Conservation (phyloP, 23 red algal species). For the Porphyridium purpureum region DNA sequence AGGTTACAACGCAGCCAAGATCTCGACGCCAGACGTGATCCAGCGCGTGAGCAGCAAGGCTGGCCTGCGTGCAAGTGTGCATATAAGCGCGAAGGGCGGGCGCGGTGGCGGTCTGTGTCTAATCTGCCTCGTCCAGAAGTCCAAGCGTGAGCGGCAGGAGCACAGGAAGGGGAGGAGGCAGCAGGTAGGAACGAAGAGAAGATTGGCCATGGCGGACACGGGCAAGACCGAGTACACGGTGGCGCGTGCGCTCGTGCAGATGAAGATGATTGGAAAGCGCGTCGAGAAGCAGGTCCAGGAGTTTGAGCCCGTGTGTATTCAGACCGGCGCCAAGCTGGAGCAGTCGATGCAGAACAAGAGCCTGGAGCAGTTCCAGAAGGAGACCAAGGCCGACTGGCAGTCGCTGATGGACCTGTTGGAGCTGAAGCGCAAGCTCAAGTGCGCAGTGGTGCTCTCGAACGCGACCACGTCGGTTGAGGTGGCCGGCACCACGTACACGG, state of each 20-base stretch:
- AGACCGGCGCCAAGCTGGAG: background rate
- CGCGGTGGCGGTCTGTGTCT: no score
- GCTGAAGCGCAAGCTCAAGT: conserved; percentile 17
- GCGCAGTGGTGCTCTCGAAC: conserved; percentile 17
- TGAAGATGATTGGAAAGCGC: conserved; percentile 18
- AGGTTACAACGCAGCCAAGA: no score
- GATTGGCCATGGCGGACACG: no score
- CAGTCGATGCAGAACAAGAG: conserved; percentile 8
- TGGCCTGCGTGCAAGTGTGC: no score
- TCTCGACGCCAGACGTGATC: no score
- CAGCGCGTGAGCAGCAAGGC: no score
- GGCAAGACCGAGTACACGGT: no score
- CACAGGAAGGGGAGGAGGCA: no score
- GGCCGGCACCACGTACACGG: conserved; percentile 9
- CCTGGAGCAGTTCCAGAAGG: background rate
- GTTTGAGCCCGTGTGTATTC: conserved; percentile 3
- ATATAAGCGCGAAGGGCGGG: no score
- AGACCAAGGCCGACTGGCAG: conserved; percentile 2
- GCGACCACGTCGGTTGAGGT: conserved; percentile 10
- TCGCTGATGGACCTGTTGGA: conserved; percentile 7
- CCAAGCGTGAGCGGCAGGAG: no score
- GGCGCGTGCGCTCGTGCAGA: conserved; percentile 20
- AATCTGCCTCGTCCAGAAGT: no score
- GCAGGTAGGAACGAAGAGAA: no score
- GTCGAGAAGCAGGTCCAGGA: conserved; percentile 13